These are phyloP conservation scores for Pleurotus citrinopileatus DNA, from an alignment of 768 basidiomycete genomes.

Conservation along the genomic window DNA sequence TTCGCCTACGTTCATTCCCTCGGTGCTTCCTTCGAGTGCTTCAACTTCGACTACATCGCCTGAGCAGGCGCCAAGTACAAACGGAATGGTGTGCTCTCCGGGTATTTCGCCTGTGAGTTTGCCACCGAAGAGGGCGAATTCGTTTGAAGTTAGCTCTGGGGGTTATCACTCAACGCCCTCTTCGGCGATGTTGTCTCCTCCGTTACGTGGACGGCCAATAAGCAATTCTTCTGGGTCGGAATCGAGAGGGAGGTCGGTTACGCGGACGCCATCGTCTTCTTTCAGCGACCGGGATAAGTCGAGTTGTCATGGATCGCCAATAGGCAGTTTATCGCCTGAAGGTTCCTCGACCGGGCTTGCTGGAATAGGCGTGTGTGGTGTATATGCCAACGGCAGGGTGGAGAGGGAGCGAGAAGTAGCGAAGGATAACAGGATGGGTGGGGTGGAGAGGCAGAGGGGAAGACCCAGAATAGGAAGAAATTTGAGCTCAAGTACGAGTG, in stretches of 20 bases:
- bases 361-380: constrained; percentile 22
- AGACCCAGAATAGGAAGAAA: constrained; percentile 13
- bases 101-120: constrained; percentile 10
- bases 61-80: constrained; percentile 17
- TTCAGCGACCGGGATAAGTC: constrained; percentile 46
- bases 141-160: not conserved
- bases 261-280: constrained; percentile 53
- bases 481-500: constrained; percentile 12
- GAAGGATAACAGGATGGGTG: constrained; percentile 19
- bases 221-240: constrained; percentile 19
- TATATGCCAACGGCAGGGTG: constrained; percentile 32
- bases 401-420: constrained; percentile 23
- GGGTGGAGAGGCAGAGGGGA: constrained; percentile 18
- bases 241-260: constrained; percentile 52
- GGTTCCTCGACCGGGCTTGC: constrained; percentile 21
- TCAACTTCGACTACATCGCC: constrained; percentile 16
- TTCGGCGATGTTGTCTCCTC: constrained; percentile 21
- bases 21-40: constrained; percentile 13
- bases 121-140: constrained; percentile 8
- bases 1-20: constrained; percentile 25
- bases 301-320: constrained; percentile 20
- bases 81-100: constrained; percentile 20
- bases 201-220: constrained; percentile 22
- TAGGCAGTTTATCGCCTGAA: constrained; percentile 27
- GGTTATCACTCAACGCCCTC: constrained; percentile 14